phyloP scores from a whole-genome alignment of 257 asterid species.

The Marsdenia floribunda region DNA sequence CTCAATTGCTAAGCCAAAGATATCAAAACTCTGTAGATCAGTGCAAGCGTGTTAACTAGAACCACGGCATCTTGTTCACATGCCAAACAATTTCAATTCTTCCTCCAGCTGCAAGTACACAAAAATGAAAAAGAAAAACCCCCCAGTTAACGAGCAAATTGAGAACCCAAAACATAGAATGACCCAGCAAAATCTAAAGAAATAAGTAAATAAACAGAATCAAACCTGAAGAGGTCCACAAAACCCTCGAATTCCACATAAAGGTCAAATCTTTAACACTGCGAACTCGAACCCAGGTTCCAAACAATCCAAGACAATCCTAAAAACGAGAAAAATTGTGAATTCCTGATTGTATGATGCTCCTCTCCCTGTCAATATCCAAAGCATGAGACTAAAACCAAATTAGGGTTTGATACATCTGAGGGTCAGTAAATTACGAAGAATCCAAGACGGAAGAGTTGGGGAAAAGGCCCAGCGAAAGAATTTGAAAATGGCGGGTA shows the following conservation, averaged over 20 bases:
- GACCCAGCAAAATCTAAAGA: background rate
- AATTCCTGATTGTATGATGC: background rate
- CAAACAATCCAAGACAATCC: background rate
- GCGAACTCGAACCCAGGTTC: background rate
- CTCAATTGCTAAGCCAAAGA: background rate
- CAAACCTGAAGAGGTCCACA: conserved; percentile 21
- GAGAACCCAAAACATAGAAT: background rate
- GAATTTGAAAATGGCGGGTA: conserved; percentile 40
- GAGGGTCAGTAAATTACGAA: background rate
- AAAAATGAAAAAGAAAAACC: background rate
- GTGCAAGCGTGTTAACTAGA: background rate
- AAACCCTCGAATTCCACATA: conserved; percentile 17
- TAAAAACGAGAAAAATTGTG: background rate
- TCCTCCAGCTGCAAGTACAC: conserved; percentile 4
- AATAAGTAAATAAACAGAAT: background rate
- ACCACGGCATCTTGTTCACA: background rate
- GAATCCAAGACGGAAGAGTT: background rate
- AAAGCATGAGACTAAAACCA: background rate
- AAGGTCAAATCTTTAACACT: conserved; percentile 27
- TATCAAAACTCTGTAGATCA: background rate
- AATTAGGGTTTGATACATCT: conserved; percentile 8
- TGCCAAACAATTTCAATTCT: background rate
- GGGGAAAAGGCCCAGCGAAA: background rate
- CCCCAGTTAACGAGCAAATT: background rate
- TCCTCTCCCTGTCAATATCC: background rate